Evolutionary conservation across 352 stramenopile genomes (phyloP).

Genomic region (Pythium aristosporum): DNA sequence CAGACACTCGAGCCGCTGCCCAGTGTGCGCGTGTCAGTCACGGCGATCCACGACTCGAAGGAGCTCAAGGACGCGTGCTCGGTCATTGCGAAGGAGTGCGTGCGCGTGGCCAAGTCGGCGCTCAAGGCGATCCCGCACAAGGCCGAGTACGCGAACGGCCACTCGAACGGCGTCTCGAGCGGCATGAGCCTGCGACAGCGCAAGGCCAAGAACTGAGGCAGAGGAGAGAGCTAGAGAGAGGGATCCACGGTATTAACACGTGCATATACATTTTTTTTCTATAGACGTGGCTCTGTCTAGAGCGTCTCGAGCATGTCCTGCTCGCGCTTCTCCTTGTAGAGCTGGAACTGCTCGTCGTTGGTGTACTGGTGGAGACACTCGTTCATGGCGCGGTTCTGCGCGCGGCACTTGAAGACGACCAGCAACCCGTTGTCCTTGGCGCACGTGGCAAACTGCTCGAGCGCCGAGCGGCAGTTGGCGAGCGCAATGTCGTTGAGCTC

Average conservation of each 20-base stretch:
- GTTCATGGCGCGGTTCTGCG: slow-evolving; percentile 77
- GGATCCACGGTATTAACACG: neutral
- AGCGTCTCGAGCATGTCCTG: slow-evolving; percentile 40
- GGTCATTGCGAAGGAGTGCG: slow-evolving; percentile 54
- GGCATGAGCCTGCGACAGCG: slow-evolving; percentile 36
- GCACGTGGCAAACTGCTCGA: slow-evolving; percentile 65
- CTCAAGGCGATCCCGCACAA: slow-evolving; percentile 34
- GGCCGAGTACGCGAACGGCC: slow-evolving; percentile 16
- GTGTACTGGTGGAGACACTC: slow-evolving; percentile 81
- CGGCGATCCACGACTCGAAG: slow-evolving; percentile 58
- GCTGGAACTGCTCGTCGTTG: slow-evolving; percentile 68
- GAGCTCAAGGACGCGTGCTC: slow-evolving; percentile 60
- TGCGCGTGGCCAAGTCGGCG: slow-evolving; percentile 47
- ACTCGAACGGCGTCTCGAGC: slow-evolving; percentile 11
- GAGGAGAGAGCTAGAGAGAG: neutral
- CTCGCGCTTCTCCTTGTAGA: slow-evolving; percentile 62
- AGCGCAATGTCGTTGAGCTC: slow-evolving; percentile 83
- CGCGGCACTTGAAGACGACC: slow-evolving; percentile 72
- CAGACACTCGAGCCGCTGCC: slow-evolving; percentile 59
- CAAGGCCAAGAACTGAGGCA: slow-evolving; percentile 33
- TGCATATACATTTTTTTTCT: neutral
- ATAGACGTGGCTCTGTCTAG: neutral
- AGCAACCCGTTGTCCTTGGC: slow-evolving; percentile 65
- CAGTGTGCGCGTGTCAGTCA: slow-evolving; percentile 77
- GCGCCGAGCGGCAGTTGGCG: slow-evolving; percentile 61